Base-by-base conservation (phyloP, 2,329 filamentous ascomycete species). In the Phaeoacremonium minimum region DNA sequence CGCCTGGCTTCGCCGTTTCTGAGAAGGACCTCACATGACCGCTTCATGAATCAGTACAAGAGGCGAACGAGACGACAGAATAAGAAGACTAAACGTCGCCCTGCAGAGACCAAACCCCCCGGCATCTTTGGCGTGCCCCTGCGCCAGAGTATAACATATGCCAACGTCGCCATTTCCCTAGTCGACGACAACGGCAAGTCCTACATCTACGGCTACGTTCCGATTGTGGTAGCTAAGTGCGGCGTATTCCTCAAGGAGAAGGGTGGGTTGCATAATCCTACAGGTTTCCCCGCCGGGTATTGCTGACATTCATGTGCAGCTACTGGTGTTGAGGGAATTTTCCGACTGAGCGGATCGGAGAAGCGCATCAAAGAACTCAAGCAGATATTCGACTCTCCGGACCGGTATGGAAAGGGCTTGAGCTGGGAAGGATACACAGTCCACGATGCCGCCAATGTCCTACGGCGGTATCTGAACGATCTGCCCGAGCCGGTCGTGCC, bases 341-440 rank as follows among this genome's bases (percentile, higher is more conserved):
- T 98, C 57, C 88, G 93, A 30, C 72, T 98, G 30, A 95, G 86
- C 57, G 93, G 93, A 34, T 97, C 93, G 22, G 91, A 95, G 56
- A 97, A 96, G 66, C 85, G 93, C 44, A 98, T 98, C 67, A 98
- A 97, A 61, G 93, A 97, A 60, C 77, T 98, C 18, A 91, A 94
- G 61, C 80, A 76, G 18, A 77, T 88, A 4, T 98, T 98, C 62
- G 87, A 97, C 62, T 95, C 91, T 1, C 93, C 93, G 28, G 88
- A 95, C 52, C 78, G 90, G 51, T 98, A 95, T 59, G 93, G 93
- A 37, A 98, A 98, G 64, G 93, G 93, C 13, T 74, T 98, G 17
- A 87, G 95, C 51, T 98, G 93, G 93, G 85, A 88, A 32, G 93
- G 93, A 32, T 98, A 95, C 60, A 98, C 93, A 1, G 93, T 98